A percentile compares a stretch with the other conserved stretches of the same genome.
phyloP scores from a whole-genome alignment of 2,329 filamentous ascomycete species.

The Aspergillus costaricaensis region DNA sequence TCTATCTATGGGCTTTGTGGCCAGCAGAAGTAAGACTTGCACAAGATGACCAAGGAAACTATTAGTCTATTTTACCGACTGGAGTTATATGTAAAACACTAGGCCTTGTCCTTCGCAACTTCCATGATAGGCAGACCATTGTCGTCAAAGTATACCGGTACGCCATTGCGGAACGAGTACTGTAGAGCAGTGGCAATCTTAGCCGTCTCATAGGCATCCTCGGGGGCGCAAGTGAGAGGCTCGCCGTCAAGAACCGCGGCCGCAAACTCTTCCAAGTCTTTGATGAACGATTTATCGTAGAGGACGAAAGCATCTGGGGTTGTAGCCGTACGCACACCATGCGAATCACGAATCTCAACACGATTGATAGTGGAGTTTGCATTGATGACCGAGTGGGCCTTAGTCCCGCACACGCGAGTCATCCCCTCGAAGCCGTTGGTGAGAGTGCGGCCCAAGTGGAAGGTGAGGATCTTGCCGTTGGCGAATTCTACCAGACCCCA shows the following conservation, averaged over 20 bases:
- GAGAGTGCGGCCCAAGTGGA: conserved; percentile 39
- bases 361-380: background rate
- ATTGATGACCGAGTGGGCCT: conserved; percentile 26
- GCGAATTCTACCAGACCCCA: conserved; percentile 42
- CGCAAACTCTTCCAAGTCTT: conserved; percentile 10
- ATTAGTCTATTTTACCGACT: too few species aligned
- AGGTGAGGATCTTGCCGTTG: conserved; percentile 41
- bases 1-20: too few species aligned
- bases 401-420: conserved; percentile 40
- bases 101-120: background rate
- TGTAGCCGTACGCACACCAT: conserved; percentile 2
- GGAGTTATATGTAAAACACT: too few species aligned
- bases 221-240: conserved; percentile 6
- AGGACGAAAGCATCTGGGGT: conserved; percentile 11
- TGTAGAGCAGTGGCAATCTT: conserved; percentile 12
- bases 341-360: conserved; percentile 6
- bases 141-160: conserved; percentile 15
- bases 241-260: conserved; percentile 6
- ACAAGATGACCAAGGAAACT: too few species aligned
- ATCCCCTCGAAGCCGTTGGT: conserved; percentile 39
- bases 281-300: conserved; percentile 10
- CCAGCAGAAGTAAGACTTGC: too few species aligned
- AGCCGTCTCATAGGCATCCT: conserved; percentile 13
- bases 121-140: conserved; percentile 11
- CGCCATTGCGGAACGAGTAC: conserved; percentile 10